A percentile compares a stretch with the other conserved stretches of the same genome.
phyloP scores from a whole-genome alignment of 2,329 filamentous ascomycete genomes.

The Cladosporium sp. region DNA sequence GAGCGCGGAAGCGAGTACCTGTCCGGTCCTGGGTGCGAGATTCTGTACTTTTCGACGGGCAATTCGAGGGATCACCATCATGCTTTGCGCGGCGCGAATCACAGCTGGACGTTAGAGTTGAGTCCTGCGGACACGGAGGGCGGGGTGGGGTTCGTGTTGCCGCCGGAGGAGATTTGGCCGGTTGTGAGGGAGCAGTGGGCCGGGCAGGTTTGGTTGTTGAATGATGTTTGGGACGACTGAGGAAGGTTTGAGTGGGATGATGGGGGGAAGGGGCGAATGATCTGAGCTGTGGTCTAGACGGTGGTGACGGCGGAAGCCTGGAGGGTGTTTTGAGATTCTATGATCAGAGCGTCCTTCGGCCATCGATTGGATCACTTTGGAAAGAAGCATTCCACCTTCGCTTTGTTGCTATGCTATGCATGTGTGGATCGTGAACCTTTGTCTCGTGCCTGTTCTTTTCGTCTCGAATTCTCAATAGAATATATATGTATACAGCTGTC shows the following conservation, averaged over 20 bases:
- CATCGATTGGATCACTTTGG: too few species aligned
- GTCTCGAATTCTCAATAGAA: too few species aligned
- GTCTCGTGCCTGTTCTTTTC: too few species aligned
- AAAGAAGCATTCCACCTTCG: too few species aligned
- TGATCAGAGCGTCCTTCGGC: too few species aligned
- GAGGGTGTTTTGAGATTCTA: too few species aligned
- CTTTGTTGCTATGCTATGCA: too few species aligned
- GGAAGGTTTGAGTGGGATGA: background rate
- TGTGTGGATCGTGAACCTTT: too few species aligned
- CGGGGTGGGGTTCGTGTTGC: constrained; percentile 46
- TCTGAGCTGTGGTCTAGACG: too few species aligned
- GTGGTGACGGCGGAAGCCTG: background rate
- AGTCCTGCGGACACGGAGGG: constrained; percentile 41
- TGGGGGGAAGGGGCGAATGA: background rate
- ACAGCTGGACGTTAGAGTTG: constrained; percentile 48
- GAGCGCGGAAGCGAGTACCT: constrained; percentile 42
- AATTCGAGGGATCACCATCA: constrained; percentile 43
- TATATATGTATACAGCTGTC: too few species aligned
- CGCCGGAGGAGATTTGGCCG: constrained; percentile 46
- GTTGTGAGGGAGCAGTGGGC: constrained; percentile 45
- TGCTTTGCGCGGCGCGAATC: constrained; percentile 40
- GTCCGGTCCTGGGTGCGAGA: constrained; percentile 52
- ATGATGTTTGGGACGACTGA: constrained; percentile 6
- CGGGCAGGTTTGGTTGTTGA: constrained; percentile 7
- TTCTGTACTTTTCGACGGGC: constrained; percentile 56